Percentiles rank a stretch among this genome's conserved stretches.
Conservation (phyloP, 2,329 filamentous ascomycete species). For the Monascus ruber region DNA sequence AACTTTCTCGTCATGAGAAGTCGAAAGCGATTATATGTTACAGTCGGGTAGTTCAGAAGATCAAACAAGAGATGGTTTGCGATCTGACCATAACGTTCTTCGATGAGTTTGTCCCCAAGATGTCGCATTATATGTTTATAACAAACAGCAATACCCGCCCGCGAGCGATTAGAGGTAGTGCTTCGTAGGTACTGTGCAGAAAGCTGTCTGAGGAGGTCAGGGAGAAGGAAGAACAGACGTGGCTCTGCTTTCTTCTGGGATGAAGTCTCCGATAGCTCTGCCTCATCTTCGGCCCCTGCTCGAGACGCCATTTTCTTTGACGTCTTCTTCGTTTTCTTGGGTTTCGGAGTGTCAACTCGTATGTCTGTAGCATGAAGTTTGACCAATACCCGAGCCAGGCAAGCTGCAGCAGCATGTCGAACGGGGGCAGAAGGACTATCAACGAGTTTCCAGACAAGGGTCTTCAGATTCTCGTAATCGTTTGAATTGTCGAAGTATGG, state of each 20-base stretch:
- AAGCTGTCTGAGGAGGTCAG: slow-evolving; percentile 67
- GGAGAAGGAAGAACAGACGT: slow-evolving; percentile 60
- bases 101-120: slow-evolving; percentile 71
- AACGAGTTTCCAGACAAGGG: slow-evolving; percentile 71
- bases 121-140: slow-evolving; percentile 71
- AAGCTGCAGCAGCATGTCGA: slow-evolving; percentile 75
- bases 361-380: slow-evolving; percentile 62
- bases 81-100: slow-evolving; percentile 70
- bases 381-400: slow-evolving; percentile 70
- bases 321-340: slow-evolving; percentile 60
- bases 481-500: slow-evolving; percentile 74
- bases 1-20: slow-evolving; percentile 76
- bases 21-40: slow-evolving; percentile 77
- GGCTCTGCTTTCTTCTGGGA: slow-evolving; percentile 61
- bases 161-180: slow-evolving; percentile 66
- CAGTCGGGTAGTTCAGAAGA: slow-evolving; percentile 61
- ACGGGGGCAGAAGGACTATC: slow-evolving; percentile 67
- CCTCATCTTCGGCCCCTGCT: slow-evolving; percentile 58
- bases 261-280: slow-evolving; percentile 52
- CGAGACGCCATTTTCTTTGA: slow-evolving; percentile 51
- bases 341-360: slow-evolving; percentile 41
- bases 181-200: slow-evolving; percentile 69
- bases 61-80: slow-evolving; percentile 71
- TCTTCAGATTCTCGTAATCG: slow-evolving; percentile 84
- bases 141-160: slow-evolving; percentile 75